Base-by-base conservation (phyloP, 2,329 filamentous ascomycete species). In the Colletotrichum somersetense region DNA sequence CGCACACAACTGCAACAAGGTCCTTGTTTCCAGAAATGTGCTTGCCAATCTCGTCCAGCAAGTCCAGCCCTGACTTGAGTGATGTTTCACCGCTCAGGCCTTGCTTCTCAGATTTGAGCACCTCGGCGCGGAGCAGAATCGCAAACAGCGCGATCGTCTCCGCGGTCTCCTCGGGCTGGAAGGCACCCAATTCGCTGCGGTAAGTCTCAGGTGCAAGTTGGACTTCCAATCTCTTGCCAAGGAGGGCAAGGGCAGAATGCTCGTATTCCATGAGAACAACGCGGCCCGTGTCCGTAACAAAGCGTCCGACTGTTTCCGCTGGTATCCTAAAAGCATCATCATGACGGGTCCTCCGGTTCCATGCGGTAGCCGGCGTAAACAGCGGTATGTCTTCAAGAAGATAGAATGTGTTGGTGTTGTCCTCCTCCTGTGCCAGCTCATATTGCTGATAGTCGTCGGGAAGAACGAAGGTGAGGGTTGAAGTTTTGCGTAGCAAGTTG, bases 341-440 rank as follows among this genome's bases (percentile, higher is more conserved):
- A 52, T 84, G 83, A 20, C 82, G 79, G 10, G 82, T 79, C 42
- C 83, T 78, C 71, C 84, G 81, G 70, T 83, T 84, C 77, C 86
- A 84, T 20, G 81, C 82, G 70, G 86, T 78, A 63, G 83, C 79
- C 73, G 85, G 78, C 5, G 81, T 82, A 73, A 96, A 92, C 3
- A 95, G 85, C 1, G 90, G 85, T 10, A 95, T 83, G 63, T 91
- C 87, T 56, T 87, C 85, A 1, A 87, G 84, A 5, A 98, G 87
- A 72, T 89, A 87, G 72, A 98, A 93, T 23, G 89, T 90, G 76
- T 97, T 96, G 35, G 89, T 90, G 75, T 96, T 95, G 71, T 96
- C 93, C 74, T 97, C 94, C 81, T 98, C 95, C 65, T 93, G 91
- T 50, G 92, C 91, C 16, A 95, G 89, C 73, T 91, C 89, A 76